Evolutionary conservation across 352 stramenopile genomes (phyloP).

Genomic region (Globisporangium megalacanthum): DNA sequence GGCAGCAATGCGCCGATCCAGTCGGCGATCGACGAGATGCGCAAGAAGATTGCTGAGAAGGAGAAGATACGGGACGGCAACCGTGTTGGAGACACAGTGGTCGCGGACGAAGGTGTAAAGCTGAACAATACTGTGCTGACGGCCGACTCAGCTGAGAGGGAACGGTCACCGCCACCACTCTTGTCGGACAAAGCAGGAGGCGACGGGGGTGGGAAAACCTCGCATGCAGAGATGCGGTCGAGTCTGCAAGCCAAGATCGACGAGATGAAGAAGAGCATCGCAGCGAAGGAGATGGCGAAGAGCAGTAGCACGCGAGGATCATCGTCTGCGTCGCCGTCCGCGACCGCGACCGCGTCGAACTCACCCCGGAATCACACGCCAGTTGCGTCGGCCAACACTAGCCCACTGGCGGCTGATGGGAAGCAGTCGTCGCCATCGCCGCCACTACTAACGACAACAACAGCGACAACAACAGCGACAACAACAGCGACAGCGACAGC

Average conservation of each 20-base stretch:
- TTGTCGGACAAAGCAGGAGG: neutral
- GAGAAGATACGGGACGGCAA: conserved; percentile 29
- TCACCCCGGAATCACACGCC: neutral
- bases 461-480: neutral
- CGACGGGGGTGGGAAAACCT: neutral
- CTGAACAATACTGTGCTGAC: too few relatives aligned
- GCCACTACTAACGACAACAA: too few relatives aligned
- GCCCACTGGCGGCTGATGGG: neutral
- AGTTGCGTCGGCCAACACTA: neutral
- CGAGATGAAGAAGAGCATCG: conserved; percentile 28
- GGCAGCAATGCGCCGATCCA: conserved; percentile 16
- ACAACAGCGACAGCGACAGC: neutral
- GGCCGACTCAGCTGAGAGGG: too few relatives aligned
- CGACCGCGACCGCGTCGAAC: neutral
- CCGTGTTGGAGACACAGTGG: conserved; percentile 5
- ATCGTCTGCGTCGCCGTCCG: neutral
- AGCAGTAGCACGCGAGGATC: neutral
- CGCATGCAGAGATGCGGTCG: neutral
- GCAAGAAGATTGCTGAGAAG: conserved; percentile 45
- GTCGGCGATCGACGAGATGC: conserved; percentile 46
- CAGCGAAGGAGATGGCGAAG: conserved; percentile 22
- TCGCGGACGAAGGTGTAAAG: neutral
- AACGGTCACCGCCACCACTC: too few relatives aligned
- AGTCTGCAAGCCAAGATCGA: conserved; percentile 17
- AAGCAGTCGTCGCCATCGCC: neutral